Evolutionary conservation across 2,329 filamentous ascomycete genomes (phyloP).

Genomic region (Ciborinia camelliae): DNA sequence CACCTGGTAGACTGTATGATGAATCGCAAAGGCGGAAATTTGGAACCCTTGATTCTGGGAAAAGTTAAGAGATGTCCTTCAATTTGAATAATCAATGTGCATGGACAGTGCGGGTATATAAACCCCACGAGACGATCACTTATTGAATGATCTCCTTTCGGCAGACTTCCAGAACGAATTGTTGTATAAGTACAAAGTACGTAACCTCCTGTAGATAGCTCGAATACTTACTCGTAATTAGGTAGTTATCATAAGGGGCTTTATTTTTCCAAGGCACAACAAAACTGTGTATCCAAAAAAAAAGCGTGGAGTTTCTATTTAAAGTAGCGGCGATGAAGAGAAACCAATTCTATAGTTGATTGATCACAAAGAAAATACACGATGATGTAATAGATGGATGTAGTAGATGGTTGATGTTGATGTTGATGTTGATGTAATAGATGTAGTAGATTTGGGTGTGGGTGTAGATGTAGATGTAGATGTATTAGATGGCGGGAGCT

Average conservation of each 20-base stretch:
- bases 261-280: not conserved
- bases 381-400: not conserved
- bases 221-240: no score
- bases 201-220: no score
- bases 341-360: not conserved
- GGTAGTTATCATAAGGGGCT: not conserved
- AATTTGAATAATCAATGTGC: not conserved
- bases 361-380: not conserved
- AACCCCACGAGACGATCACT: not conserved
- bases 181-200: no score
- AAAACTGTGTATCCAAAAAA: not conserved
- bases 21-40: constrained; percentile 1
- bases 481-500: no score
- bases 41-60: constrained; percentile 7
- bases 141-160: not conserved
- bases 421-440: not conserved
- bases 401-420: no score
- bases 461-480: no score
- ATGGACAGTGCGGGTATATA: not conserved
- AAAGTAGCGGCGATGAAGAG: not conserved
- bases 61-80: not conserved
- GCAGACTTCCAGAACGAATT: not conserved
- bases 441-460: no score
- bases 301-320: constrained; percentile 3
- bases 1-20: not conserved